Percentiles rank a stretch among this genome's conserved stretches.
These are phyloP conservation scores for Raffaelea albimanens DNA, from an alignment of 2,329 filamentous ascomycete species.

Conservation along the genomic window DNA sequence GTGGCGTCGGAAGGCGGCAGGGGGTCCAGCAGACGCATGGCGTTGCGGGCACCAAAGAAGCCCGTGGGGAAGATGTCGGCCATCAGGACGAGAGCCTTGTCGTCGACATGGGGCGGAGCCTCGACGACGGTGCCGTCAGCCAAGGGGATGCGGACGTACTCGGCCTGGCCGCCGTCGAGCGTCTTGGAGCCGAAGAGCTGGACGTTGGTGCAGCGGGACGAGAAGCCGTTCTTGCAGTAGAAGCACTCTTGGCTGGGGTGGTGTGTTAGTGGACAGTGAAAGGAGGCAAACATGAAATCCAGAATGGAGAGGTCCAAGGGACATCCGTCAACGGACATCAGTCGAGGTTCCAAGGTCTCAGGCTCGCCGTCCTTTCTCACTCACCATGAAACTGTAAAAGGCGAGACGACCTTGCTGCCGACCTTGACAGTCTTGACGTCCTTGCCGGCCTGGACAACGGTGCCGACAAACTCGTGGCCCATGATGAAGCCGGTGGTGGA, in stretches of 20 bases:
- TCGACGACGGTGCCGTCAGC: conserved; percentile 75
- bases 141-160: conserved; percentile 71
- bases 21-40: conserved; percentile 50
- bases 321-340: no score
- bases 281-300: no score
- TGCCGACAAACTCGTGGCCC: conserved; percentile 85
- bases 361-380: no score
- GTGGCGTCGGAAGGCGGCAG: conserved; percentile 54
- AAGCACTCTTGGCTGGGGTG: conserved; percentile 57
- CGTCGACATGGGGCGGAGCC: conserved; percentile 60
- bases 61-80: conserved; percentile 87
- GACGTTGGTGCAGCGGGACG: conserved; percentile 65
- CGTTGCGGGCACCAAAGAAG: conserved; percentile 74
- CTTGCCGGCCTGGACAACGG: conserved; percentile 57
- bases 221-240: conserved; percentile 70
- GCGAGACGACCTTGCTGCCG: conserved; percentile 72
- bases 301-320: no score
- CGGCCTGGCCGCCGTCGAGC: conserved; percentile 72
- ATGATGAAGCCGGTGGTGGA: conserved; percentile 54
- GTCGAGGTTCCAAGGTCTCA: no score
- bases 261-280: no score
- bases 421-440: conserved; percentile 58
- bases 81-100: conserved; percentile 75
- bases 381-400: conserved; percentile 75
- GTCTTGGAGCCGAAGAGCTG: conserved; percentile 59